phyloP scores from a whole-genome alignment of 2,329 filamentous ascomycete species.

The Colletotrichum noveboracense region DNA sequence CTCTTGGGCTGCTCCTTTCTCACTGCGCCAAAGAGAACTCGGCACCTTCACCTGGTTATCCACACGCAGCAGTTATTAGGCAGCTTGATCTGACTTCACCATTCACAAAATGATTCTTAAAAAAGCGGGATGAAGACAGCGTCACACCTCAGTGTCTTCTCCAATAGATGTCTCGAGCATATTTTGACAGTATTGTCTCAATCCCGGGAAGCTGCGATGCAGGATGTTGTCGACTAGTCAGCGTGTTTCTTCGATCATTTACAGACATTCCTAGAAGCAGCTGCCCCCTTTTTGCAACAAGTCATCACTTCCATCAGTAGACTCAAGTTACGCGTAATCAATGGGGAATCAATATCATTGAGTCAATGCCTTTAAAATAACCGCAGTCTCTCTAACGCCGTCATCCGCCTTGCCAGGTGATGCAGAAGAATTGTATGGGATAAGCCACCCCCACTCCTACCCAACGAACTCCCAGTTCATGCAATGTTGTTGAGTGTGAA shows the following conservation, averaged over 20 bases:
- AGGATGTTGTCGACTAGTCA: accelerated
- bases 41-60: background rate
- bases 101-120: background rate
- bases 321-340: background rate
- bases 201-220: accelerated
- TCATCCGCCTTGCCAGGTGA: slow-evolving; percentile 19
- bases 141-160: background rate
- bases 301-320: background rate
- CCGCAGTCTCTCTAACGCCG: slow-evolving; percentile 19
- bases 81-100: background rate
- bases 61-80: accelerated
- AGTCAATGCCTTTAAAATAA: slow-evolving; percentile 16
- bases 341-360: slow-evolving; percentile 17
- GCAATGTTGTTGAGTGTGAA: slow-evolving; percentile 10
- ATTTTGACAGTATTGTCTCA: background rate
- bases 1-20: background rate
- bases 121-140: background rate
- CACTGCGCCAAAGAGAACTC: accelerated
- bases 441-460: background rate
- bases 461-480: slow-evolving; percentile 17
- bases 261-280: background rate
- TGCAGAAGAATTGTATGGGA: slow-evolving; percentile 16
- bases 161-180: background rate
- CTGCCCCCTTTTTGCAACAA: background rate
- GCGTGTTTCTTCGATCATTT: background rate